Base-by-base conservation (phyloP, 148 eudicot genomes). In the Fagopyrum tataricum region DNA sequence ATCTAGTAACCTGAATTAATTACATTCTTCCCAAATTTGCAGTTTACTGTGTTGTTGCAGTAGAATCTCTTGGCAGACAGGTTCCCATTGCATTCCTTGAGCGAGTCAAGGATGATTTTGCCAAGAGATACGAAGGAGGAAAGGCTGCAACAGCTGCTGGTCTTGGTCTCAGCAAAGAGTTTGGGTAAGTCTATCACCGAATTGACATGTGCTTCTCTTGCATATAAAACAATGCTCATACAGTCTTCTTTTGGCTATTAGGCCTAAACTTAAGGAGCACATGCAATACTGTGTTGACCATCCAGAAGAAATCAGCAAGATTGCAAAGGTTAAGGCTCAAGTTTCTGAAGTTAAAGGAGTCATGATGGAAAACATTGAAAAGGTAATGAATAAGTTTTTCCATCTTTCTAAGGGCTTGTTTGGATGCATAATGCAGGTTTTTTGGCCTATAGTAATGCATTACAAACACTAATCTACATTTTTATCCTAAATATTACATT, bases 301-400 rank as follows among this genome's bases (percentile, higher is more conserved):
- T 46, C 72, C 72, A 70, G 72, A 70, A 43, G 72, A 70, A 46
- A 70, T 70, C 72, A 70, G 72, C 72, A 70, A 70, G 72, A 70
- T 70, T 44, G 72, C 72, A 70, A 70, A 70, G 72, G 72, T 70
- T 49, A 70, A 70, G 52, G 72, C 72, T n/a, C 72, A 70, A 37
- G 72, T 70, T 70, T 11, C 72, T 42, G 72, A 70, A 70, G 72
- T 70, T 70, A 70, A 70, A 70, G 72, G 72, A 43, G 72, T 70
- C 9, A 70, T 70, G 72, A 70, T 70, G 72, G 72, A 70, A 70
- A 70, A 70, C 48, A 70, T 70, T 46, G 72, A 70, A 70, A 70
- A 70, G 72, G 72, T 70, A n/a, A 20, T 6, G n/a, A 64, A 6
- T 14, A 64, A 64, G 69, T 64, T 10, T 37, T 4, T 59, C 12